Percentiles rank a stretch among this genome's conserved stretches.
Conservation (phyloP, 202 grass and related monocot species). For the Zizania palustris region DNA sequence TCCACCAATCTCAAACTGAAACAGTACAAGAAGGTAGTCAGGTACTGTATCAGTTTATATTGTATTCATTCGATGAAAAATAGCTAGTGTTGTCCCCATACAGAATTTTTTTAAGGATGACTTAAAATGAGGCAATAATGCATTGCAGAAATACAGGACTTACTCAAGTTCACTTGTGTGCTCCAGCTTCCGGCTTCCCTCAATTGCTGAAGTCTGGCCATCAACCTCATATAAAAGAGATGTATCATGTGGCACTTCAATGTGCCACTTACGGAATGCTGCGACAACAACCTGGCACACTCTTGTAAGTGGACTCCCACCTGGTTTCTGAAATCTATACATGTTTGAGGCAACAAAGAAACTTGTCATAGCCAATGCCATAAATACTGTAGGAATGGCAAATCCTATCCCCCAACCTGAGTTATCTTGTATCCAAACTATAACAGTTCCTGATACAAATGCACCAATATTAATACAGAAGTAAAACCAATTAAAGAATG, state of each 20-base stretch:
- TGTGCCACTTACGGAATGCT: slow-evolving; percentile 65
- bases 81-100: not conserved
- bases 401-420: slow-evolving; percentile 83
- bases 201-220: slow-evolving; percentile 59
- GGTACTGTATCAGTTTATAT: slow-evolving; percentile 8
- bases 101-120: not conserved
- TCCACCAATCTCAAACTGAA: not conserved
- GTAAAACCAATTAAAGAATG: slow-evolving; percentile 92
- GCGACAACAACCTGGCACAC: slow-evolving; percentile 73
- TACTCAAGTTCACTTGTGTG: slow-evolving; percentile 72
- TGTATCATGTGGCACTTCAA: slow-evolving; percentile 45
- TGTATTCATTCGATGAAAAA: not conserved
- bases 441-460: slow-evolving; percentile 67
- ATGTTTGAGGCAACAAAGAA: slow-evolving; percentile 68
- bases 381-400: slow-evolving; percentile 71
- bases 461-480: slow-evolving; percentile 75
- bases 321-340: slow-evolving; percentile 85
- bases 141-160: not conserved
- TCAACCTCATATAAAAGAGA: slow-evolving; percentile 70
- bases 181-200: slow-evolving; percentile 79
- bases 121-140: slow-evolving; percentile 17
- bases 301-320: slow-evolving; percentile 78
- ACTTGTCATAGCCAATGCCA: slow-evolving; percentile 64
- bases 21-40: not conserved
- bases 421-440: slow-evolving; percentile 93